Base-by-base conservation (phyloP, 208 protist species). In the Trypanosoma vivax region DNA sequence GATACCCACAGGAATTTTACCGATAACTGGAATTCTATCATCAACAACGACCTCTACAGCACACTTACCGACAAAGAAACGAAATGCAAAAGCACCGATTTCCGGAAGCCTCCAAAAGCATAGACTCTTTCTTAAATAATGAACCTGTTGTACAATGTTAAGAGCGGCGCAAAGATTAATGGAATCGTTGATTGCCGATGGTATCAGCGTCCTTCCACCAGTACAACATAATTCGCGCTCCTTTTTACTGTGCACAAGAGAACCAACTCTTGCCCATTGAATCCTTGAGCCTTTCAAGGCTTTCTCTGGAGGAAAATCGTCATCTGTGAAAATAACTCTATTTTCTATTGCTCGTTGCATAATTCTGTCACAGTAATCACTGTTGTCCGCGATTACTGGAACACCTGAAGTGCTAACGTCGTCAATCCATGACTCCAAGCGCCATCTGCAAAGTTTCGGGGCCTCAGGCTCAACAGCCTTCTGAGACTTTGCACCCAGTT, bases 31-130 rank as follows among this genome's bases (percentile, higher is more conserved):
- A 24, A 86, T 51, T 33, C 41, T 41, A 57, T 90, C 82, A 65
- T 90, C 82, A 24, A 86, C 55, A 50, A 73, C 37, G 16, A 86
- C 65, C 34, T 75, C 66, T 21, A 73, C 35, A 3, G 52, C 45
- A 38, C 52, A 47, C 27, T 58, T 52, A 28, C 56, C 55, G 10
- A 42, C n/a, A 40, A 65, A 74, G 53, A 79, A 67, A 33, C 50
- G 28, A 43, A 79, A 74, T 14, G 46, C 46, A 60, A 70, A 79
- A 29, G 60, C 41, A 19, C 71, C 60, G 21, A 70, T 42, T 31
- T 57, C 54, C 52, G 46, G 38, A 41, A 77, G 34, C 24, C 39
- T 45, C 35, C 55, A 27, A 65, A 65, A 5, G 59, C 46, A 62
- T 73, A 83, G 39, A 10, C 53, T 13, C 45, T 42, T 58, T n/a